These are phyloP conservation scores for Aulographum hederae DNA, from an alignment of 2,329 filamentous ascomycete species.

Conservation along the genomic window DNA sequence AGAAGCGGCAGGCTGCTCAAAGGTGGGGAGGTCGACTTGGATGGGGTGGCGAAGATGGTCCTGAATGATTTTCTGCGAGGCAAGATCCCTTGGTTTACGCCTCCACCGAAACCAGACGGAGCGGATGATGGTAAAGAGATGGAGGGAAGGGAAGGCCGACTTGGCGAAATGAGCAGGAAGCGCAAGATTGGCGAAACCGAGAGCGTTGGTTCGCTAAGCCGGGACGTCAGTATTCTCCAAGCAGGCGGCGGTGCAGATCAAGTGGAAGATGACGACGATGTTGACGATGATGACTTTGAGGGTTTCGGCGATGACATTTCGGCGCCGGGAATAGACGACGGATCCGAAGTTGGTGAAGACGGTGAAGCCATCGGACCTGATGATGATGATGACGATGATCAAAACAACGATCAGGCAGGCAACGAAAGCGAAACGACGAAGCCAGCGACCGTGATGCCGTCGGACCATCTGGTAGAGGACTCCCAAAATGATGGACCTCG, in stretches of 20 bases:
- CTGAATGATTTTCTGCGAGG: slow-evolving; percentile 91
- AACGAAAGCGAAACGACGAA: too few relatives aligned
- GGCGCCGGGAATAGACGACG: not conserved
- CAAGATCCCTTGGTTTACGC: slow-evolving; percentile 91
- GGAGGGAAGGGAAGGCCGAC: slow-evolving; percentile 56
- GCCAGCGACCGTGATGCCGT: too few relatives aligned
- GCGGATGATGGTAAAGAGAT: slow-evolving; percentile 32
- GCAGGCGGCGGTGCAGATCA: slow-evolving; percentile 24
- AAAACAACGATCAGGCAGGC: not conserved
- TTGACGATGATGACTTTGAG: slow-evolving; percentile 11
- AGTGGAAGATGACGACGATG: slow-evolving; percentile 16
- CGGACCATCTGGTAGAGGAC: too few relatives aligned
- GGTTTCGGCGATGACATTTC: slow-evolving; percentile 5
- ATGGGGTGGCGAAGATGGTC: slow-evolving; percentile 92
- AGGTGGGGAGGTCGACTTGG: slow-evolving; percentile 86
- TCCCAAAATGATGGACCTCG: too few relatives aligned
- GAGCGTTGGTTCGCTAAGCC: not conserved
- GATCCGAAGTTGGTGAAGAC: slow-evolving; percentile 6
- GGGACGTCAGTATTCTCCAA: slow-evolving; percentile 9
- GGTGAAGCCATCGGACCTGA: slow-evolving; percentile 2
- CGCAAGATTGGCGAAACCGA: slow-evolving; percentile 40
- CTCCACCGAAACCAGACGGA: slow-evolving; percentile 45
- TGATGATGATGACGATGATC: not conserved
- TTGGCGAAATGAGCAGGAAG: slow-evolving; percentile 68
- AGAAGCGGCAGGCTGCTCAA: slow-evolving; percentile 76